Percentiles rank a stretch among this genome's conserved stretches.
Conservation (phyloP, 2,329 filamentous ascomycete genomes). For the Colletotrichum liaoningense region DNA sequence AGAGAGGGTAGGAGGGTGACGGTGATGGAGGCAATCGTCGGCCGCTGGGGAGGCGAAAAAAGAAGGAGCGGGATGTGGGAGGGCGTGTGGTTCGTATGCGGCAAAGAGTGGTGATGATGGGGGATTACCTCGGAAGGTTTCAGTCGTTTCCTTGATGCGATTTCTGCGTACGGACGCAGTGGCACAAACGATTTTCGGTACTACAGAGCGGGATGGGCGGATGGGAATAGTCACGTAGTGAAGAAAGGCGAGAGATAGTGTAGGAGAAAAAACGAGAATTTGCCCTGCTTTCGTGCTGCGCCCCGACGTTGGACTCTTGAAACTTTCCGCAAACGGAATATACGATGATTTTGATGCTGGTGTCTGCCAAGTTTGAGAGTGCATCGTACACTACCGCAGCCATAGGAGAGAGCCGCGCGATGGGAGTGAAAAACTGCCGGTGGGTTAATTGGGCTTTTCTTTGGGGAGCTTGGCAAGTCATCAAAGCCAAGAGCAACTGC, state of each 20-base stretch:
- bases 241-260: too few species aligned
- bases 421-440: not conserved
- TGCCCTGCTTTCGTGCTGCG: not conserved
- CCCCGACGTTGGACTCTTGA: not conserved
- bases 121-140: not conserved
- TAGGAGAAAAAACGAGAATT: not conserved
- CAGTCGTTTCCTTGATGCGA: not conserved
- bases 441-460: not conserved
- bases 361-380: not conserved
- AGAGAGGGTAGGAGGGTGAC: too few species aligned
- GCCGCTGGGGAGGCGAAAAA: not conserved
- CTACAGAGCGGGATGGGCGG: not conserved
- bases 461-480: not conserved
- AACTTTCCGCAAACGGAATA: constrained; percentile 9
- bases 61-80: not conserved
- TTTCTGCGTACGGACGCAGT: not conserved
- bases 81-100: not conserved
- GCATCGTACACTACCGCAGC: not conserved
- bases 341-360: not conserved
- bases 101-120: not conserved
- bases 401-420: not conserved
- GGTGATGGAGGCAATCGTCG: not conserved
- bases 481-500: not conserved
- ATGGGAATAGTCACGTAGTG: not conserved
- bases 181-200: not conserved